Conservation (phyloP, 2,329 filamentous ascomycete species). For the Myriangium duriaei region DNA sequence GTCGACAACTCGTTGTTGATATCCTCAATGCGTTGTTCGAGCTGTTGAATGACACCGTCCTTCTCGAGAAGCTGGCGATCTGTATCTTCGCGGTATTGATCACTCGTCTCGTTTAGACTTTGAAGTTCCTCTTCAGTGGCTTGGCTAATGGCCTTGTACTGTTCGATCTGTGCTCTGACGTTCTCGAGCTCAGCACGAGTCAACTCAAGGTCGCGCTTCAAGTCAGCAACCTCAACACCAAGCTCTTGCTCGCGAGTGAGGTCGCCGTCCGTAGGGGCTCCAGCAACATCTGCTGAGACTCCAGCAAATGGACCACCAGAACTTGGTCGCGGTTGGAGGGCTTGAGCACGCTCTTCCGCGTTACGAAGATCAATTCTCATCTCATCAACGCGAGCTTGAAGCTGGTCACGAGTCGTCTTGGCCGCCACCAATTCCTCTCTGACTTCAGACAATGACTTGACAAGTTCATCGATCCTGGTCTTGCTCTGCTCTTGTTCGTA, state of each 20-base stretch:
- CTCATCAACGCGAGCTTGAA: slow-evolving; percentile 81
- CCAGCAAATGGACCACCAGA: slow-evolving; percentile 4
- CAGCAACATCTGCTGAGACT: slow-evolving; percentile 39
- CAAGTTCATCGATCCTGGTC: slow-evolving; percentile 84
- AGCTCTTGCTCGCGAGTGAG: slow-evolving; percentile 65
- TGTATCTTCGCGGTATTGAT: slow-evolving; percentile 79
- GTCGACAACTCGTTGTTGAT: slow-evolving; percentile 68
- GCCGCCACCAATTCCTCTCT: slow-evolving; percentile 77
- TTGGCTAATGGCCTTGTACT: slow-evolving; percentile 81
- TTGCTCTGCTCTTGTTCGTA: slow-evolving; percentile 81
- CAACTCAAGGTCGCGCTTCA: slow-evolving; percentile 77
- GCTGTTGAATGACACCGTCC: slow-evolving; percentile 64
- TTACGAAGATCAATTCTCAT: slow-evolving; percentile 76
- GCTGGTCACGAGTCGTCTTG: slow-evolving; percentile 79
- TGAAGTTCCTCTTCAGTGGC: slow-evolving; percentile 76
- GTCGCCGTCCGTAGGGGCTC: slow-evolving; percentile 30
- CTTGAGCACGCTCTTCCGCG: slow-evolving; percentile 74
- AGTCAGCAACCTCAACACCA: slow-evolving; percentile 67
- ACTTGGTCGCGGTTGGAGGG: slow-evolving; percentile 68
- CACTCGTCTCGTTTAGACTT: slow-evolving; percentile 65
- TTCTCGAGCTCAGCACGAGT: slow-evolving; percentile 69
- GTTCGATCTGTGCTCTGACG: slow-evolving; percentile 67
- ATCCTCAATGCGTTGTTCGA: slow-evolving; percentile 73
- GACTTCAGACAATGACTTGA: slow-evolving; percentile 62
- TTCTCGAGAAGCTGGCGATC: slow-evolving; percentile 65